Evolutionary conservation across 2,329 filamentous ascomycete species (phyloP).

Genomic region (Colletotrichum sp.): DNA sequence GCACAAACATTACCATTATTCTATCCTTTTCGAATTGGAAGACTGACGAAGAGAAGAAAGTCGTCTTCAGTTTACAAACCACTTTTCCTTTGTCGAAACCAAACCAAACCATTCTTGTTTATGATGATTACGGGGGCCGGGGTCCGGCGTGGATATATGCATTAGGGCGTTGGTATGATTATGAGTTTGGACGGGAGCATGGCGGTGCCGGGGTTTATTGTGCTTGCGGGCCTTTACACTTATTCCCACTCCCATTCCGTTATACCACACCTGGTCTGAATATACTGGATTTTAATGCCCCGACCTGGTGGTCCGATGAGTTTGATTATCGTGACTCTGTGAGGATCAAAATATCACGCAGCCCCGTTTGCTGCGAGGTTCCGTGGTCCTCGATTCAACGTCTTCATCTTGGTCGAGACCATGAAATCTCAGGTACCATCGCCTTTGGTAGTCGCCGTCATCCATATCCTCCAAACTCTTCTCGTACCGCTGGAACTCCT

Average conservation of each 20-base stretch:
- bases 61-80: not conserved
- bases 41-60: not conserved
- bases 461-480: not conserved
- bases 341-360: not conserved
- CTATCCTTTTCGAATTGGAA: not conserved
- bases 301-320: not conserved
- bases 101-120: not conserved
- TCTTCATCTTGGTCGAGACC: not conserved
- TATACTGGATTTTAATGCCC: constrained; percentile 12
- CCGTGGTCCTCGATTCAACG: not conserved
- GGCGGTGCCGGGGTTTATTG: constrained; percentile 18
- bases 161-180: constrained; percentile 19
- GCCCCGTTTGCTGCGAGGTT: not conserved
- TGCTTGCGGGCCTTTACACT: constrained; percentile 9
- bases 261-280: constrained; percentile 11
- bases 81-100: constrained; percentile 8
- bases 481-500: not conserved
- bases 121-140: constrained; percentile 5
- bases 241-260: constrained; percentile 9
- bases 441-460: not conserved
- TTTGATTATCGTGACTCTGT: not conserved
- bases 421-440: not conserved
- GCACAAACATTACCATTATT: not conserved
- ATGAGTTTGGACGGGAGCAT: constrained; percentile 13
- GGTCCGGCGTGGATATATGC: constrained; percentile 11